Base-by-base conservation (phyloP, 2,329 filamentous ascomycete genomes). In the Laburnicola sp. region DNA sequence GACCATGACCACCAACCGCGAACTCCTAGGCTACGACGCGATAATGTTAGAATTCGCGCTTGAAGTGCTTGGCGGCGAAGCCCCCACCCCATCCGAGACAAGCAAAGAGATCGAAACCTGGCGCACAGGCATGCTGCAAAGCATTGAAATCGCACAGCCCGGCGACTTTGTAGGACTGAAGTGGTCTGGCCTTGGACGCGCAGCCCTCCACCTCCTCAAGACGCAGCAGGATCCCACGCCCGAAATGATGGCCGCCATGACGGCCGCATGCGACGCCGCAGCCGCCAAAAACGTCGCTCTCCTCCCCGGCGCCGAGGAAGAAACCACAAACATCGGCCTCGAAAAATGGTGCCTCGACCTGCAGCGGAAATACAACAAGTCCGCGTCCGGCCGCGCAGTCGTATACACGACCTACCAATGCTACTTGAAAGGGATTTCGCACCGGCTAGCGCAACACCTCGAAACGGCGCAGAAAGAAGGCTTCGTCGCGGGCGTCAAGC, bases 251-350 rank as follows among this genome's bases (percentile, higher is more conserved):
- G 74, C 81, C 10, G 87, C 88, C 10, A 89, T 96, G 55, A 82
- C 89, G 59, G 78, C 83, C 42, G 86, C 95, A 57, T 95, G 91
- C 74, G 77, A 85, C 40, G 81, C 88, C 11, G 91, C 91, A 0
- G 80, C 83, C 2, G 76, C 82, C 32, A 84, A 86, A 45, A 84
- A 86, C 23, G 84, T 96, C 2, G 81, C 84, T 2, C 80, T 97
- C 1, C 82, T 96, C 2, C 90, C 96, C 56, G 90, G 95, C 57
- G 92, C 91, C 1, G 92, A 97, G 74, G 90, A 96, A 71, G 85
- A 86, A 50, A 81, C 83, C 48, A 81, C 94, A 27, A 89, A 96
- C 74, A 76, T 81, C 4, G 90, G 90, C 6, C 93, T 95, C 54
- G 87, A 94, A 68, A 81, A 84, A 60, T 93, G 91, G 87, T 89